These are phyloP conservation scores for Leccinum angustisporum DNA, from an alignment of 1,284 basidiomycete species.

Conservation along the genomic window DNA sequence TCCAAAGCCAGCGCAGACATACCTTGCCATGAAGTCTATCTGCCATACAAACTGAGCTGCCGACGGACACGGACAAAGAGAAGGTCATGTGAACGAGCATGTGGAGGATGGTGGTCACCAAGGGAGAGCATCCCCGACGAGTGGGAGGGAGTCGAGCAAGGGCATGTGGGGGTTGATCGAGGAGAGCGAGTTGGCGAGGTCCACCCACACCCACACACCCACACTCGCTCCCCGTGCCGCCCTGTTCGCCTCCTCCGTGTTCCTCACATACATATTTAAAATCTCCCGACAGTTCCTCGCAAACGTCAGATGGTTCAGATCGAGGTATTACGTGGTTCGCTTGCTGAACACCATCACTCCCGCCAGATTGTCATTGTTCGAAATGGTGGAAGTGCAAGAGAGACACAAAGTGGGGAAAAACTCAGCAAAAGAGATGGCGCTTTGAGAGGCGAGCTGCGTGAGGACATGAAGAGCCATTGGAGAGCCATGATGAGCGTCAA, in stretches of 20 bases:
- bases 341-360: conserved; percentile 89
- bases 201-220: conserved; percentile 24
- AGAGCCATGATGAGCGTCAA: conserved; percentile 89
- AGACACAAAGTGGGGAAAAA: conserved; percentile 81
- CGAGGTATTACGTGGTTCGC: conserved; percentile 82
- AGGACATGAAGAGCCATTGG: conserved; percentile 88
- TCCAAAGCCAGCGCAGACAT: conserved; percentile 1
- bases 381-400: conserved; percentile 84
- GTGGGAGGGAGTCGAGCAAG: conserved; percentile 49
- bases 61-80: neutral
- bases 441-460: conserved; percentile 82
- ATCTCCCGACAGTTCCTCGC: conserved; percentile 80
- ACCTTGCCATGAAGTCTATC: conserved; percentile 56
- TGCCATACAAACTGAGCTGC: conserved; percentile 45
- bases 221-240: conserved; percentile 22
- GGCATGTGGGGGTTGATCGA: conserved; percentile 77
- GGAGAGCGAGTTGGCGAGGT: conserved; percentile 73
- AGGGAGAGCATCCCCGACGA: conserved; percentile 9
- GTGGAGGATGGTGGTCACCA: conserved; percentile 3
- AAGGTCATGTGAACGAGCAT: conserved; percentile 1
- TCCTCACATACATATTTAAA: conserved; percentile 81
- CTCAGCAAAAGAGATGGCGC: conserved; percentile 93
- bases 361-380: conserved; percentile 82
- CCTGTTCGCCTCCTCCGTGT: conserved; percentile 80
- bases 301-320: conserved; percentile 80